A percentile compares a stretch with the other conserved stretches of the same genome.
phyloP scores from a whole-genome alignment of 202 grass and related monocot genomes.

The Hordeum pubiflorum region DNA sequence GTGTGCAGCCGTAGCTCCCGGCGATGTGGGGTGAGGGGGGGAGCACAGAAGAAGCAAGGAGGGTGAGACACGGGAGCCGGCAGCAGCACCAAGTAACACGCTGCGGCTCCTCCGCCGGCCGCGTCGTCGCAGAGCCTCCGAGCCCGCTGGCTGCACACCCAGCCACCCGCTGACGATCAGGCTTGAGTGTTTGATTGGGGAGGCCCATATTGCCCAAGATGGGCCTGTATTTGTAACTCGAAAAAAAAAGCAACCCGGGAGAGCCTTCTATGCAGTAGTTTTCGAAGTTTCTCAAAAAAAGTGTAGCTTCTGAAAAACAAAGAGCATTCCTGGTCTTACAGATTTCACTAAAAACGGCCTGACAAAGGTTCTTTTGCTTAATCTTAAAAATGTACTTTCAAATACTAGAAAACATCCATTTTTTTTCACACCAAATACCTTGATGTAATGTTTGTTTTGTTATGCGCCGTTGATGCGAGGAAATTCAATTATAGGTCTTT shows the following conservation, averaged over 20 bases:
- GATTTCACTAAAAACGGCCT: no score
- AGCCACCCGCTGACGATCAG: background rate
- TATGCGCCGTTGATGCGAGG: no score
- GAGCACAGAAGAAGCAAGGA: background rate
- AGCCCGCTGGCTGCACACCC: background rate
- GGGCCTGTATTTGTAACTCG: background rate
- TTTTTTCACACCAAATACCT: no score
- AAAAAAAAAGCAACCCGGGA: no score
- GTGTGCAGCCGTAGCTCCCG: conserved; percentile 12
- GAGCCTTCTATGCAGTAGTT: no score
- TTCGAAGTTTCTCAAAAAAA: no score
- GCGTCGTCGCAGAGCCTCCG: background rate
- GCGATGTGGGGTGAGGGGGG: background rate
- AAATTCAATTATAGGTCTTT: no score
- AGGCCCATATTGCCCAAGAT: background rate
- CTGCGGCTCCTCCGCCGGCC: background rate
- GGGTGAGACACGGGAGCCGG: background rate
- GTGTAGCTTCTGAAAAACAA: no score
- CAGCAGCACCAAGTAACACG: background rate
- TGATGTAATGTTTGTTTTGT: no score
- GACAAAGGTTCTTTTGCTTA: no score
- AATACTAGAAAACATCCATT: no score
- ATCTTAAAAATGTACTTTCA: no score
- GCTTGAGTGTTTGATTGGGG: background rate
- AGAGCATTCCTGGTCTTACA: background rate